phyloP scores from a whole-genome alignment of 345 rosid species.

The Adansonia digitata region DNA sequence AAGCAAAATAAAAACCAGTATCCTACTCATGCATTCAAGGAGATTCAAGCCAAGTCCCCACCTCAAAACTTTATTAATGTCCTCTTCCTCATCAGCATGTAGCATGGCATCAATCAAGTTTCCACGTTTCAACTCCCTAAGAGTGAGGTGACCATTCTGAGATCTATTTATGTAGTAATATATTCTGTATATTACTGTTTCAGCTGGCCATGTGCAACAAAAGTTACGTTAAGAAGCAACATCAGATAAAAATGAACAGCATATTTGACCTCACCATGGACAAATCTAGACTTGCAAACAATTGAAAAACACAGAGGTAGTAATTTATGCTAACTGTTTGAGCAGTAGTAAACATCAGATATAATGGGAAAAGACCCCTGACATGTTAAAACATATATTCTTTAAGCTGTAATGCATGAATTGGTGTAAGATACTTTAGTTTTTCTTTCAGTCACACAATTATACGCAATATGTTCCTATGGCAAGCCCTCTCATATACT shows the following conservation, averaged over 20 bases:
- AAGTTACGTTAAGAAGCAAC: neutral
- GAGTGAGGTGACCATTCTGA: conserved; percentile 78
- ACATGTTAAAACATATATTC: neutral
- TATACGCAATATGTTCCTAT: neutral
- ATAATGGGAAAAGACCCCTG: neutral
- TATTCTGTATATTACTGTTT: conserved; percentile 96
- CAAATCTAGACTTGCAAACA: neutral
- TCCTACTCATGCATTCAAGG: conserved; percentile 5
- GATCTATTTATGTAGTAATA: conserved; percentile 88
- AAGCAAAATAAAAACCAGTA: neutral
- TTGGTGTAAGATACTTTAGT: neutral
- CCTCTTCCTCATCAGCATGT: conserved; percentile 97
- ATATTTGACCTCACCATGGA: neutral
- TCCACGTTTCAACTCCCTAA: conserved; percentile 93
- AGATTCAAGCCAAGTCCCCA: conserved; percentile 21
- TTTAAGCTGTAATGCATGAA: neutral
- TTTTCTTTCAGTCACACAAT: neutral
- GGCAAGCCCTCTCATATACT: neutral
- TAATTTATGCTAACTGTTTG: neutral
- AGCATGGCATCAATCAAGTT: conserved; percentile 83
- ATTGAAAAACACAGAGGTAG: neutral
- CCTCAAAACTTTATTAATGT: conserved; percentile 97
- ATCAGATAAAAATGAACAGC: neutral
- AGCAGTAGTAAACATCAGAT: neutral
- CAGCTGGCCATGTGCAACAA: conserved; percentile 55